These are phyloP conservation scores for Puccinia hordei DNA, from an alignment of 1,284 basidiomycete species.

Conservation along the genomic window DNA sequence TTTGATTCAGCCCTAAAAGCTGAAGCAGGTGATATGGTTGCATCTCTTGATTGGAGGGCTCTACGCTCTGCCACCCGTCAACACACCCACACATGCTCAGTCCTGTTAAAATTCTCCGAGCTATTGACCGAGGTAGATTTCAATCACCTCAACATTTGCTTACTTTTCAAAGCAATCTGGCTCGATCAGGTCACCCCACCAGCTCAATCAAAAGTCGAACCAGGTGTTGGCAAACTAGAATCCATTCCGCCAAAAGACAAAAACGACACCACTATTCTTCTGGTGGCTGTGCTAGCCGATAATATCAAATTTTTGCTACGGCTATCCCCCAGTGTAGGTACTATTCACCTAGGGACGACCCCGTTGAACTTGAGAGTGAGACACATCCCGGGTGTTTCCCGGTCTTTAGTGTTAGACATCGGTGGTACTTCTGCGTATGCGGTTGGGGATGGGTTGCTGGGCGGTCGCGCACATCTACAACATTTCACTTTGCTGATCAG, in stretches of 20 bases:
- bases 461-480: conserved; percentile 10
- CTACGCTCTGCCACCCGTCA: conserved; percentile 3
- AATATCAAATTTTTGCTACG: conserved; percentile 30
- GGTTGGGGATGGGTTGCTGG: conserved; percentile 34
- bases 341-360: conserved; percentile 16
- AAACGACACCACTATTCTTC: conserved; percentile 28
- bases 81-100: conserved; percentile 32
- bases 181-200: conserved; percentile 39
- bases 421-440: conserved; percentile 22
- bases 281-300: conserved; percentile 24
- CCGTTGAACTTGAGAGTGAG: conserved; percentile 28
- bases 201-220: background rate
- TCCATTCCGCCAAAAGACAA: conserved; percentile 13
- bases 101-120: conserved; percentile 36
- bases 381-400: conserved; percentile 36
- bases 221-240: conserved; percentile 1
- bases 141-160: conserved; percentile 37
- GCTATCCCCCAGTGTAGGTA: conserved; percentile 25
- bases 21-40: conserved; percentile 40
- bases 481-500: conserved; percentile 31
- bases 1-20: conserved; percentile 41
- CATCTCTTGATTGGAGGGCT: conserved; percentile 29
- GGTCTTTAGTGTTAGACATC: conserved; percentile 22
- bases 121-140: conserved; percentile 38
- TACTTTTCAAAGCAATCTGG: conserved; percentile 44